Percentiles rank a stretch among this genome's conserved stretches.
Evolutionary conservation across 768 basidiomycete genomes (phyloP).

Genomic region (Xerocomus brunneocitrinus): DNA sequence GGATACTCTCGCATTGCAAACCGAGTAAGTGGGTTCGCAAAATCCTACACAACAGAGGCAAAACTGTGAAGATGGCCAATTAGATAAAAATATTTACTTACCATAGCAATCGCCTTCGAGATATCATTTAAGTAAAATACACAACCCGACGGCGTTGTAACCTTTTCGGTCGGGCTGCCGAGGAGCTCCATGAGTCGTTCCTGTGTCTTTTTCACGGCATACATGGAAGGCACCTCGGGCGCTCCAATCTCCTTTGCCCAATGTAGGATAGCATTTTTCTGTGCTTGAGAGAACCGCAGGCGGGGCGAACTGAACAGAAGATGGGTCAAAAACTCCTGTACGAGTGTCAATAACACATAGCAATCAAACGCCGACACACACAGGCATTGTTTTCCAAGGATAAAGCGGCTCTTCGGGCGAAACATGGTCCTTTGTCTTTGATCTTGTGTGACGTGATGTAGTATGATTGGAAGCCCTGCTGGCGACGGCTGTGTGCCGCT

Average conservation of each 20-base stretch:
- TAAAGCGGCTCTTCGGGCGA: slow-evolving; percentile 2
- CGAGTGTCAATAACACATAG: background rate
- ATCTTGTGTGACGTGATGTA: background rate
- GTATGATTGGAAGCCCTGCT: background rate
- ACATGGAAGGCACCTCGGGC: slow-evolving; percentile 23
- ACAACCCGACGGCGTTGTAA: slow-evolving; percentile 16
- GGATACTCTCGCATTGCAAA: slow-evolving; percentile 28
- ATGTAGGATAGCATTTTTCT: slow-evolving; percentile 25
- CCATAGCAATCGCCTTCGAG: slow-evolving; percentile 15
- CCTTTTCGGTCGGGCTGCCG: slow-evolving; percentile 22
- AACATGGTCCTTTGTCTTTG: background rate
- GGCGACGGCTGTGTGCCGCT: background rate
- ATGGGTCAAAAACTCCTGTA: slow-evolving; percentile 29
- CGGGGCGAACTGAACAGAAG: slow-evolving; percentile 31
- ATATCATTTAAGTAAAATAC: slow-evolving; percentile 29
- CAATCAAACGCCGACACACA: background rate
- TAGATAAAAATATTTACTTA: slow-evolving; percentile 1
- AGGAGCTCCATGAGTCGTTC: slow-evolving; percentile 14
- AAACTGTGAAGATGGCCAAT: background rate
- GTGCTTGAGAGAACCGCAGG: slow-evolving; percentile 28
- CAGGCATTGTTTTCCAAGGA: slow-evolving; percentile 3
- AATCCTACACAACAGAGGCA: slow-evolving; percentile 15
- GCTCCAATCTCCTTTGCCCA: slow-evolving; percentile 31
- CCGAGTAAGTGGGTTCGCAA: slow-evolving; percentile 20
- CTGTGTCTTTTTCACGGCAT: slow-evolving; percentile 20